phyloP scores from a whole-genome alignment of 371 early-diverging fungal genomes.

The Haplosporangium sp. region DNA sequence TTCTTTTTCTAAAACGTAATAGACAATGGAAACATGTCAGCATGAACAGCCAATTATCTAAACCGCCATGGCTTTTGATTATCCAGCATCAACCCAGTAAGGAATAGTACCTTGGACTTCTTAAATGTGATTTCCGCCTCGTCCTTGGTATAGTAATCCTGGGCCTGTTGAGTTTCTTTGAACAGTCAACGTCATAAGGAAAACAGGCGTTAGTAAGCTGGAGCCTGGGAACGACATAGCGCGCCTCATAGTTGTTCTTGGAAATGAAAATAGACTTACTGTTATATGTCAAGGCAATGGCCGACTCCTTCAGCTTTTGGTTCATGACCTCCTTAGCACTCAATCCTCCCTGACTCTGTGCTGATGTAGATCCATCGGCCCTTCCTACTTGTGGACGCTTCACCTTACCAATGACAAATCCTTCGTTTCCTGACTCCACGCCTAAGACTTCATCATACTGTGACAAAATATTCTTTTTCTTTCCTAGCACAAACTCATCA shows the following conservation, averaged over 20 bases:
- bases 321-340: conserved; percentile 61
- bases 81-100: conserved; percentile 13
- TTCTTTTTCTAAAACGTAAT: conserved; percentile 58
- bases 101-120: conserved; percentile 72
- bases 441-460: conserved; percentile 85
- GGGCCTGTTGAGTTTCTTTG: conserved; percentile 41
- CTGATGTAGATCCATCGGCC: conserved; percentile 5
- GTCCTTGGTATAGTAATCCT: conserved; percentile 85
- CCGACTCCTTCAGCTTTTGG: conserved; percentile 69
- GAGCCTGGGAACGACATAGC: too few species aligned
- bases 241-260: conserved; percentile 54
- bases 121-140: conserved; percentile 84
- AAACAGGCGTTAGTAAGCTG: conserved; percentile 59
- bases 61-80: not conserved
- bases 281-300: conserved; percentile 68
- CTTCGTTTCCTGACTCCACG: conserved; percentile 58
- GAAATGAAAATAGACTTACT: conserved; percentile 51
- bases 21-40: not conserved
- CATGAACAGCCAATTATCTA: not conserved
- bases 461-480: conserved; percentile 73
- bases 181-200: conserved; percentile 17
- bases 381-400: conserved; percentile 6
- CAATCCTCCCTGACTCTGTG: conserved; percentile 23
- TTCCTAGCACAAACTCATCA: conserved; percentile 70
- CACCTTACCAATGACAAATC: conserved; percentile 61